Evolutionary conservation across 306 rosid genomes (phyloP).

Genomic region (Comarum palustre): DNA sequence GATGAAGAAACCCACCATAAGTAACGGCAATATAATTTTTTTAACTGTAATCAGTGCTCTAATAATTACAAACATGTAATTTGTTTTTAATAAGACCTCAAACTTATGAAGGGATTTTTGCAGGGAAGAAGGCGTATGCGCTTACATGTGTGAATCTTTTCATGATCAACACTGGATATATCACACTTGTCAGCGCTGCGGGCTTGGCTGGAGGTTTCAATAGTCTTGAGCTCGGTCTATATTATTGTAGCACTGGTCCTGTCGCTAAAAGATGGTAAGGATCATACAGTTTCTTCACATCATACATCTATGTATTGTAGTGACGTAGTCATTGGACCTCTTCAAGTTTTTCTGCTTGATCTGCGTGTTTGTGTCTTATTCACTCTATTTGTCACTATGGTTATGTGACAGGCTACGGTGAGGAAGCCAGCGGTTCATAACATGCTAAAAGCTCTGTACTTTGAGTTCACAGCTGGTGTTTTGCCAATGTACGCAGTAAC

Average conservation of each 20-base stretch:
- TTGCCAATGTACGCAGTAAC: constrained; percentile 73
- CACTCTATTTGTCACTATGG: constrained; percentile 13
- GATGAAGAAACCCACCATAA: constrained; percentile 3
- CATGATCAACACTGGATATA: constrained; percentile 82
- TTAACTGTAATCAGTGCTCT: too few relatives aligned
- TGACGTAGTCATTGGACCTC: neutral
- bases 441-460: constrained; percentile 86
- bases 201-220: constrained; percentile 86
- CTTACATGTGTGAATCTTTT: constrained; percentile 90
- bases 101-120: constrained; percentile 9
- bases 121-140: constrained; percentile 75
- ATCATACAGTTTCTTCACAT: neutral
- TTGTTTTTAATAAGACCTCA: too few relatives aligned
- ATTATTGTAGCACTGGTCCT: constrained; percentile 53
- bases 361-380: neutral
- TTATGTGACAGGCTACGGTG: constrained; percentile 71
- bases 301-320: neutral
- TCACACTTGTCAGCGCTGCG: constrained; percentile 89
- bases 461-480: constrained; percentile 81
- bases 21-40: too few relatives aligned
- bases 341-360: neutral
- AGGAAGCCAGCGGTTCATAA: constrained; percentile 82
- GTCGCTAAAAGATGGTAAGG: constrained; percentile 75
- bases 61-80: too few relatives aligned
- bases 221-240: constrained; percentile 66